Evolutionary conservation across 345 rosid genomes (phyloP).

Genomic region (Excoecaria agallocha): DNA sequence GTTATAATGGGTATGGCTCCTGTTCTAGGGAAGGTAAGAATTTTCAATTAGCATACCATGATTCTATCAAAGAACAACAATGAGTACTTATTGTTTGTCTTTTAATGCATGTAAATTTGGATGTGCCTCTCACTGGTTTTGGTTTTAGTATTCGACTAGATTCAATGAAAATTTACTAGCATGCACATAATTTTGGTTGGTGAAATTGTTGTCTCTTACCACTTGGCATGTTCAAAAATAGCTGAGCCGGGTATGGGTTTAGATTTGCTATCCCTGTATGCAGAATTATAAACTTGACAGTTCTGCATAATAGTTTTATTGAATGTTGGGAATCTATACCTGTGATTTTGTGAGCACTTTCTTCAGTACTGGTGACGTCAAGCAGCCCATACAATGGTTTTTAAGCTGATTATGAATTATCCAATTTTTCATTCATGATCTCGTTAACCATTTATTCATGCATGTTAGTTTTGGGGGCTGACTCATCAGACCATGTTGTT

Average conservation of each 20-base stretch:
- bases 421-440: background rate
- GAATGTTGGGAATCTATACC: background rate
- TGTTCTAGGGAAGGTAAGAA: slow-evolving; percentile 57
- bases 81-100: background rate
- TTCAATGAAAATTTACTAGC: background rate
- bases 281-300: background rate
- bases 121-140: background rate
- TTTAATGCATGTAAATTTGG: background rate
- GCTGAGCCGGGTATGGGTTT: background rate
- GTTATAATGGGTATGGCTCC: slow-evolving; percentile 99
- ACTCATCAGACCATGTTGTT: background rate
- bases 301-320: background rate
- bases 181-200: background rate
- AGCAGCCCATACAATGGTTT: background rate
- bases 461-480: background rate
- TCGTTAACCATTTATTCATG: background rate
- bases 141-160: background rate
- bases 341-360: background rate
- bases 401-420: background rate
- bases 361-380: background rate
- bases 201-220: background rate
- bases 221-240: background rate
- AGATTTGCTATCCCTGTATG: background rate
- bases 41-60: background rate
- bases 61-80: background rate